Evolutionary conservation across 805 yeast species (phyloP).

Genomic region (Komagataella pseudopastoris): DNA sequence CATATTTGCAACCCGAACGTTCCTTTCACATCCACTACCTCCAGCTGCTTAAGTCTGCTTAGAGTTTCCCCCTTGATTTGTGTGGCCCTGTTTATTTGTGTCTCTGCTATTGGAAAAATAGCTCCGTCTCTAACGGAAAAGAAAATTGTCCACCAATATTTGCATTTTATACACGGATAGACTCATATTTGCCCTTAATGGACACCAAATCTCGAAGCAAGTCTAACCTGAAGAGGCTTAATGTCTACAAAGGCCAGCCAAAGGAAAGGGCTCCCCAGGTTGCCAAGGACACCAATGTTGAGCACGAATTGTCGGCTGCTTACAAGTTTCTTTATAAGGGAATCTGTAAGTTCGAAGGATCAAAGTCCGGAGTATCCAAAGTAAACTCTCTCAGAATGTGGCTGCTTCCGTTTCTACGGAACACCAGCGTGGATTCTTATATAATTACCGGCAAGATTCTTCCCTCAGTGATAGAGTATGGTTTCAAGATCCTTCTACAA

Average conservation of each 20-base stretch:
- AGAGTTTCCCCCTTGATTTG: not conserved
- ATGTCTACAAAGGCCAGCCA: not conserved
- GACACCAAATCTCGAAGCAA: not conserved
- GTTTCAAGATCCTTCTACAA: constrained; percentile 14
- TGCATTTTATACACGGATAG: not conserved
- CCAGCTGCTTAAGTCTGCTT: not conserved
- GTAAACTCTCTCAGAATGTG: constrained; percentile 33
- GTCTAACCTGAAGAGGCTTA: not conserved
- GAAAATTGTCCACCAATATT: not conserved
- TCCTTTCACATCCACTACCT: not conserved
- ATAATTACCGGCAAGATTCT: not conserved
- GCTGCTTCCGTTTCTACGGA: constrained; percentile 29
- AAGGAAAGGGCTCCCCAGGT: not conserved
- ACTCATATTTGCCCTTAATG: not conserved
- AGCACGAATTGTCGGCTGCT: not conserved
- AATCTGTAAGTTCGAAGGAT: constrained; percentile 15
- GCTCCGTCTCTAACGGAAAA: not conserved
- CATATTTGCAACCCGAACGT: not conserved
- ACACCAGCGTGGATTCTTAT: constrained; percentile 1
- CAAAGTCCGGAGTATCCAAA: constrained; percentile 23
- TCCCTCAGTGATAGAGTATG: not conserved
- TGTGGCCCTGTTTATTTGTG: not conserved
- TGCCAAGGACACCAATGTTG: not conserved
- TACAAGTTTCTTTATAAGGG: not conserved
- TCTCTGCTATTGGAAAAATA: not conserved